Evolutionary conservation across 2,329 filamentous ascomycete genomes (phyloP), one percentile per base, ranked within the genome.

Genomic region (Thielaviopsis euricoi): DNA sequence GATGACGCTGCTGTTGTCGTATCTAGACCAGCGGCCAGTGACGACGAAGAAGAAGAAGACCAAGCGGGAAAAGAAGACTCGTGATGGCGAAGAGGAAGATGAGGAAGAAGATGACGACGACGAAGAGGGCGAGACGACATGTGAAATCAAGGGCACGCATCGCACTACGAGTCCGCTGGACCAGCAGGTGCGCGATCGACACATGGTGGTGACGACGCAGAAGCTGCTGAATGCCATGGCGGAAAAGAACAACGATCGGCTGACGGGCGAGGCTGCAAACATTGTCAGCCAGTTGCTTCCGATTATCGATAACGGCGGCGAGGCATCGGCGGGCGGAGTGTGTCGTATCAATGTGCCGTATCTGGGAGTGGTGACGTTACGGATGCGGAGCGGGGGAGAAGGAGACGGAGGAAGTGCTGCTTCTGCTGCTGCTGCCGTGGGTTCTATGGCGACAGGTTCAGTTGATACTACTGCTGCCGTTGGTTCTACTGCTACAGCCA

Each of bases 1-100:
- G 40, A 74, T 76, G 68, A 74, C 76, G 0, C 67, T 80, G 2
- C 69, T 78, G 25, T 67, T 80, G 0, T 74, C 74, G 0, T 75
- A 80, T 61, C 69, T 80, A 1, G 71, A 73, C 13, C 70, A 65
- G 26, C 52, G 9, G 25, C 15, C 15, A 26, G 52, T 10, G 21
- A 29, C 6, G 21, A 26, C 3, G 62, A 56, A 1, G 49, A 55
- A 1, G 57, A 61, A 37, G 21, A 7, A 7, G 25, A 7, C 3
- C 4, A 7, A 7, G 3, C 25, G 25, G 25, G 25, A 7, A 26
- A 7, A 26, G 25, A 7, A 7, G 3, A 3, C 4, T 3, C 4
- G 25, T 4, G 25, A 26, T 3, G 25, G 25, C 7, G 4, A 26
- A 7, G 25, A 7, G 3, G 4, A 26, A 7, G 25, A 7, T 26